Conservation (phyloP, 2,329 filamentous ascomycete genomes). For the Colletotrichum chrysophilum region DNA sequence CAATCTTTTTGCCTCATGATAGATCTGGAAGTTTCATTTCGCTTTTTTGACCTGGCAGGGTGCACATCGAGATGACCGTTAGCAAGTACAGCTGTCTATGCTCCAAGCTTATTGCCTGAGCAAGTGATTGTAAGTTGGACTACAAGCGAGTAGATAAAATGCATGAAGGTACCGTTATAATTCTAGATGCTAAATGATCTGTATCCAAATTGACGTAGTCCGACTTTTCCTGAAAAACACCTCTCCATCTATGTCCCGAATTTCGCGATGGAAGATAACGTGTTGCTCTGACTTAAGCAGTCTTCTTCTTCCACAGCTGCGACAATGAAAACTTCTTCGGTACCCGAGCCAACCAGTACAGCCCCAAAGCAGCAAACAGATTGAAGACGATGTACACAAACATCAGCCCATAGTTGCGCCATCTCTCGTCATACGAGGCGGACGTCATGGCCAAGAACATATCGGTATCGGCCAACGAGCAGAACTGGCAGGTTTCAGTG, state of each 20-base stretch:
- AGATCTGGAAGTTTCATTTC: neutral
- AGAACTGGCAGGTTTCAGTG: conserved; percentile 50
- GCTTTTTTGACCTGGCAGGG: neutral
- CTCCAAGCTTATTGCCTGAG: rapidly evolving
- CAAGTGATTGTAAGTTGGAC: rapidly evolving
- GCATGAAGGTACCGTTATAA: rapidly evolving
- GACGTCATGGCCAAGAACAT: conserved; percentile 40
- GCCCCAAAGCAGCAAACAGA: conserved; percentile 47
- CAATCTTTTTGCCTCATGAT: neutral
- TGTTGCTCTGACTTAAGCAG: neutral
- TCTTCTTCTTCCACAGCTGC: neutral
- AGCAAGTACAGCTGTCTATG: neutral
- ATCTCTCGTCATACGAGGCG: conserved; percentile 51
- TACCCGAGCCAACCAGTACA: conserved; percentile 51
- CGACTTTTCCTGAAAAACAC: neutral
- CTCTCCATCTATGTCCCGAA: neutral
- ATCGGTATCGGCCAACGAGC: conserved; percentile 39
- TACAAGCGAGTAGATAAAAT: rapidly evolving
- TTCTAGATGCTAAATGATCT: neutral
- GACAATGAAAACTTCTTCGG: conserved; percentile 21
- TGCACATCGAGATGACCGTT: neutral
- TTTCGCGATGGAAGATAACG: rapidly evolving
- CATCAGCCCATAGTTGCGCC: conserved; percentile 60
- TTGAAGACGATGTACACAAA: conserved; percentile 59
- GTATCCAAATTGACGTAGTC: rapidly evolving